These are phyloP conservation scores for Aphanomyces euteiches DNA, from an alignment of 352 stramenopile genomes.

Conservation along the genomic window DNA sequence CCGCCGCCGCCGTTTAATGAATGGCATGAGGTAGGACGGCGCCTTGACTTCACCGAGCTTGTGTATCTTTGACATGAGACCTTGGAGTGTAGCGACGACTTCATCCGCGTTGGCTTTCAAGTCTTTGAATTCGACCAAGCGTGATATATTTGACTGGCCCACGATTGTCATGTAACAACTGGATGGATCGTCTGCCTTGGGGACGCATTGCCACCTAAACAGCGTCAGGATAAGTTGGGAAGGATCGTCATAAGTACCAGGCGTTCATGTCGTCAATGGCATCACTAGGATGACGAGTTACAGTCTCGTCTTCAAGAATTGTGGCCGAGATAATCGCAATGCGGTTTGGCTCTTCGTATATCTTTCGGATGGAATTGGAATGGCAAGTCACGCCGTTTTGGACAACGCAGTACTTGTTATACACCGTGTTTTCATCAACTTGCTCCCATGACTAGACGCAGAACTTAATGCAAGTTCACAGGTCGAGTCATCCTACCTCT, in stretches of 20 bases:
- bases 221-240: neutral
- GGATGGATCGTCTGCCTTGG: neutral
- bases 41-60: too few species aligned
- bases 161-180: neutral
- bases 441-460: neutral
- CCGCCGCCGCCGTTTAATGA: too few species aligned
- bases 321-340: neutral
- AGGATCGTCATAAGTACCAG: neutral
- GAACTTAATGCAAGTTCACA: neutral
- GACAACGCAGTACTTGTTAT: neutral
- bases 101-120: too few species aligned
- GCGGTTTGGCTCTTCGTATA: neutral
- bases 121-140: too few species aligned
- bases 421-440: neutral
- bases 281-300: neutral
- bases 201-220: neutral
- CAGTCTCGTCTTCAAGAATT: neutral
- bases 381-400: neutral
- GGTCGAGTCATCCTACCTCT: neutral
- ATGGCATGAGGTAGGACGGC: too few species aligned
- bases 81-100: too few species aligned
- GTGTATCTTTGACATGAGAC: too few species aligned
- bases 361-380: neutral
- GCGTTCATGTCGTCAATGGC: neutral
- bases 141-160: neutral